A percentile compares a stretch with the other conserved stretches of the same genome.
These are phyloP conservation scores for Ilex aquifolium DNA, from an alignment of 257 asterid species.

Conservation along the genomic window DNA sequence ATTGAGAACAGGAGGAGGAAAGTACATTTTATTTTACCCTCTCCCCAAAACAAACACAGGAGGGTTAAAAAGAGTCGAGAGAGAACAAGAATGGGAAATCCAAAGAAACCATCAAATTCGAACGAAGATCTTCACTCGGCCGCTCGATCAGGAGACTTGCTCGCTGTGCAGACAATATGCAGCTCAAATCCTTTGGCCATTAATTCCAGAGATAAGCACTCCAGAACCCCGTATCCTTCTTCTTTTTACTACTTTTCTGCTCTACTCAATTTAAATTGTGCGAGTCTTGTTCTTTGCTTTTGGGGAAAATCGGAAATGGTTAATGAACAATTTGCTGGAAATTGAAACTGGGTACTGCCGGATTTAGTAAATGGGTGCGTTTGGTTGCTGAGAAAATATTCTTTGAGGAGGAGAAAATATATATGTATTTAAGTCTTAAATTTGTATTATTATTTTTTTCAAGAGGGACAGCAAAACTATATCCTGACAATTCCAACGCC, in stretches of 20 bases:
- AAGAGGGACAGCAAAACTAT: too few species aligned
- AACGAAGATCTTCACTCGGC: slow-evolving; percentile 66
- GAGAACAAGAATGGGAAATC: slow-evolving; percentile 29
- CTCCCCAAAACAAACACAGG: too few species aligned
- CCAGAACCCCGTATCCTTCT: slow-evolving; percentile 92
- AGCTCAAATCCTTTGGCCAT: slow-evolving; percentile 73
- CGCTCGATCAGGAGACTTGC: slow-evolving; percentile 84
- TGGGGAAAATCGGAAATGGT: background rate
- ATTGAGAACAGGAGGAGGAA: too few species aligned
- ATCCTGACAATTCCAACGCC: too few species aligned
- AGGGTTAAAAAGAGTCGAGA: background rate
- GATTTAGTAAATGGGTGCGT: too few species aligned
- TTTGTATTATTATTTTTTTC: too few species aligned
- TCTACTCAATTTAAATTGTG: background rate
- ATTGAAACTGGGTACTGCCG: background rate
- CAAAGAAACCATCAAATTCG: slow-evolving; percentile 15
- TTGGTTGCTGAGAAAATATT: too few species aligned
- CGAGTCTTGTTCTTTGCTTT: background rate
- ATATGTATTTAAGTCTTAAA: too few species aligned
- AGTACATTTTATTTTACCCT: too few species aligned
- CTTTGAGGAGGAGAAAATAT: too few species aligned
- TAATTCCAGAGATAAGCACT: slow-evolving; percentile 84
- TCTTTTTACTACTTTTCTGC: background rate
- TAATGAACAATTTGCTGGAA: background rate
- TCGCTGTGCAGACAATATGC: slow-evolving; percentile 58